phyloP scores from a whole-genome alignment of 83 land plant species.

The Picea abies region DNA sequence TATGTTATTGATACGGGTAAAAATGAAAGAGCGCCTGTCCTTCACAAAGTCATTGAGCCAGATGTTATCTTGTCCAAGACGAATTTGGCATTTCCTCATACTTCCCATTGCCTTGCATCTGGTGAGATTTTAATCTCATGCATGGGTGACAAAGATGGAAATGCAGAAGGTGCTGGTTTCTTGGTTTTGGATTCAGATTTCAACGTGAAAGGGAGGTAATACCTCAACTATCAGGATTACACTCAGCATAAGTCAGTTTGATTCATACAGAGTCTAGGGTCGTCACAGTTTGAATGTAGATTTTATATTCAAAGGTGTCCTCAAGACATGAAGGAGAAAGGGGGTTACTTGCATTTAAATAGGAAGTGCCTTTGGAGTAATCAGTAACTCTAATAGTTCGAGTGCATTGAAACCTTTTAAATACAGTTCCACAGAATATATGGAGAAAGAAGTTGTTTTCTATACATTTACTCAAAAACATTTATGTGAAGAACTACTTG shows the following conservation, averaged over 20 bases:
- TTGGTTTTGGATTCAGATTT: conserved; percentile 51
- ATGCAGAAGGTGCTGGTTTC: conserved; percentile 54
- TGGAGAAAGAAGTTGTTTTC: too few species aligned
- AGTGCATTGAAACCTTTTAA: too few species aligned
- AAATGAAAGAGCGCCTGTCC: conserved; percentile 37
- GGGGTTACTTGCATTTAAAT: not conserved
- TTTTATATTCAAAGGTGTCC: not conserved
- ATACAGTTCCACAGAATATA: too few species aligned
- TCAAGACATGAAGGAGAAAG: not conserved
- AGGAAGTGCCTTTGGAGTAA: too few species aligned
- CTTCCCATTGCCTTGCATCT: conserved; percentile 53
- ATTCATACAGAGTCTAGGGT: not conserved
- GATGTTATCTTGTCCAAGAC: conserved; percentile 43
- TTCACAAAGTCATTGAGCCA: conserved; percentile 51
- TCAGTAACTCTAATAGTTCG: too few species aligned
- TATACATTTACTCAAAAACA: too few species aligned
- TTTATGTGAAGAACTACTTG: too few species aligned
- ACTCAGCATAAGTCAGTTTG: not conserved
- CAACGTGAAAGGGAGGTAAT: conserved; percentile 55
- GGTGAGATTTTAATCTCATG: conserved; percentile 54
- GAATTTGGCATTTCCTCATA: conserved; percentile 55
- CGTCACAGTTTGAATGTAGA: not conserved
- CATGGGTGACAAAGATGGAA: conserved; percentile 55
- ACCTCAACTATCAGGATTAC: not conserved
- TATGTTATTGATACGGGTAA: conserved; percentile 45